A percentile compares a stretch with the other conserved stretches of the same genome.
phyloP scores from a whole-genome alignment of 2,329 filamentous ascomycete species.

The Metarhizium sp. region DNA sequence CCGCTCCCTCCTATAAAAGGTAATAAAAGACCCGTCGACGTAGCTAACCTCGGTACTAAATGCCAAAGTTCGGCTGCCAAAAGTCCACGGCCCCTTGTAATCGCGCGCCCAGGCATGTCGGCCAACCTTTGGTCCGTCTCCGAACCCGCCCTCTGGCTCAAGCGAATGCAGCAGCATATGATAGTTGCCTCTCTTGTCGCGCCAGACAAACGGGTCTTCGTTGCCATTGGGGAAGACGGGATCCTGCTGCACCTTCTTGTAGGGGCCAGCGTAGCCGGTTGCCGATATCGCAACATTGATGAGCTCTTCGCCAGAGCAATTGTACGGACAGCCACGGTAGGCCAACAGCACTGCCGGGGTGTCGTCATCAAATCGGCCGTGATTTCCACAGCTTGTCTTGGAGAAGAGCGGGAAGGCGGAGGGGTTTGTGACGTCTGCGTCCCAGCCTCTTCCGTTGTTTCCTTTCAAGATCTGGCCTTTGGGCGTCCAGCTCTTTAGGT shows the following conservation, averaged over 20 bases:
- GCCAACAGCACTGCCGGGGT: slow-evolving; percentile 9
- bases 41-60: slow-evolving; percentile 20
- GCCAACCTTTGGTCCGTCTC: slow-evolving; percentile 9
- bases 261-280: slow-evolving; percentile 8
- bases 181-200: slow-evolving; percentile 22
- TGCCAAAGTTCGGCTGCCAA: slow-evolving; percentile 15
- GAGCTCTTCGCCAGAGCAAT: slow-evolving; percentile 9
- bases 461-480: slow-evolving; percentile 11
- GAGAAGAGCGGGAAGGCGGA: slow-evolving; percentile 25
- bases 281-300: slow-evolving; percentile 13
- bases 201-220: slow-evolving; percentile 25
- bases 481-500: slow-evolving; percentile 10
- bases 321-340: slow-evolving; percentile 12
- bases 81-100: slow-evolving; percentile 20
- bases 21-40: slow-evolving; percentile 28
- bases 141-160: slow-evolving; percentile 16
- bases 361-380: background rate
- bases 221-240: slow-evolving; percentile 11
- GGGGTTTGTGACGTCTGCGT: slow-evolving; percentile 29
- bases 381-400: background rate
- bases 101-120: slow-evolving; percentile 18
- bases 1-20: slow-evolving; percentile 34
- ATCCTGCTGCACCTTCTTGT: slow-evolving; percentile 9
- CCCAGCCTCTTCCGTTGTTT: slow-evolving; percentile 9
- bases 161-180: slow-evolving; percentile 23